Evolutionary conservation across 2,329 filamentous ascomycete genomes (phyloP), one percentile per base, ranked within the genome.

Genomic region (Ascochyta clinopodiicola): DNA sequence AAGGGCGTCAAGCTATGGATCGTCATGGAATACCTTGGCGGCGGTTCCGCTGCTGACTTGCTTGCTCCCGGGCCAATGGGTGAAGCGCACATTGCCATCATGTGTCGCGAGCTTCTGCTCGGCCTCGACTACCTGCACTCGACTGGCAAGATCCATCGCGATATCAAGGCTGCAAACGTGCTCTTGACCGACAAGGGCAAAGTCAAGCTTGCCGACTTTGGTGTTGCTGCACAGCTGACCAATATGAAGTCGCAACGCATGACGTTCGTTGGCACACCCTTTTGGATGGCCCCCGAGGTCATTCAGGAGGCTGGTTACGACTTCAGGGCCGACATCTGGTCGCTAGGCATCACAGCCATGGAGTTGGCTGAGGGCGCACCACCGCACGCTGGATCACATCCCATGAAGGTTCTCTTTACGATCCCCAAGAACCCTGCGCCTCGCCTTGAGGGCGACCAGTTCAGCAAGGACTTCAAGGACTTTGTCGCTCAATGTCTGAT

Each of bases 211-310:
- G 94, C 94, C 36, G 94, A 99, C 77, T 99, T 99, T 72, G 95
- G 95, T 56, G 95, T 99, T 37, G 95, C 95, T 7, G 94, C 95
- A 27, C 95, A 99, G 75, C 82, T 99, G 68, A 96, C 92, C 58
- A 96, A 97, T 73, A 96, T 98, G 79, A 97, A 97, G 78, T 97
- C 94, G 2, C 92, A 97, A 75, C 87, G 95, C 50, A 94, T 98
- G 77, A 99, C 95, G 0, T 98, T 99, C 70, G 95, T 99, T 19
- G 95, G 95, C 19, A 64, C 61, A 0, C 95, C 95, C 0, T 98
- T 97, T 75, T 98, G 95, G 95, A 98, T 98, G 94, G 94, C 95
- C 2, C 94, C 94, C 7, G 94, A 98, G 78, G 94, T 98, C 46
- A 98, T 98, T 74, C 96, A 96, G 78, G 94, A 98, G 77, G 95